Percentiles rank a stretch among this genome's conserved stretches.
Evolutionary conservation across 208 protist species (phyloP).

Genomic region (Leishmania lainsoni): DNA sequence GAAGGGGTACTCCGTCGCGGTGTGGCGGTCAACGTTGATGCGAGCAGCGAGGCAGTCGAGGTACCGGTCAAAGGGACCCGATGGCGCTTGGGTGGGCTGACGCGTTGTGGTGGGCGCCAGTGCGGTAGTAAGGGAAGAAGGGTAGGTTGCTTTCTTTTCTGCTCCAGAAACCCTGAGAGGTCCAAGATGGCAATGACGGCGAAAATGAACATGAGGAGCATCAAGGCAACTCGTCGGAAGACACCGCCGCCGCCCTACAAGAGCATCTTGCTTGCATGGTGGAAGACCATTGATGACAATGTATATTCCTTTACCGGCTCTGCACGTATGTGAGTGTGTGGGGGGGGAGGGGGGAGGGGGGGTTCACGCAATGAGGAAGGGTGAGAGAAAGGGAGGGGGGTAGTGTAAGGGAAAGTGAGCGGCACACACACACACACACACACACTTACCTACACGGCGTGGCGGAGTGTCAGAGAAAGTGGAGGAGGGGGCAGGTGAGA

Average conservation of each 20-base stretch:
- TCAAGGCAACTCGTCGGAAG: neutral
- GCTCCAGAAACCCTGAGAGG: neutral
- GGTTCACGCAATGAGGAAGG: neutral
- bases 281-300: neutral
- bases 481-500: neutral
- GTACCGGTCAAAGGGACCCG: slow-evolving; percentile 11
- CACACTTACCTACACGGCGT: too few species aligned
- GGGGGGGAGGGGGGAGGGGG: too few species aligned
- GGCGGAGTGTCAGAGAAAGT: neutral
- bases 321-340: neutral
- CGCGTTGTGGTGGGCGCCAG: neutral
- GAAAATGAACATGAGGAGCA: neutral
- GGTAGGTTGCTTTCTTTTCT: neutral
- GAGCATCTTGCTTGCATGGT: neutral
- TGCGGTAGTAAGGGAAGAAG: neutral
- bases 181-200: neutral
- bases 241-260: neutral
- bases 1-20: slow-evolving; percentile 14
- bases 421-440: neutral
- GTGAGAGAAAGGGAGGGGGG: too few species aligned
- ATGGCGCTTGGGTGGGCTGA: neutral
- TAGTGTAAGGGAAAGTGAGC: neutral
- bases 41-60: slow-evolving; percentile 23
- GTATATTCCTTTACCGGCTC: neutral
- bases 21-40: slow-evolving; percentile 18